Conservation (phyloP, 2,329 filamentous ascomycete species). For the Aureobasidium sp. region DNA sequence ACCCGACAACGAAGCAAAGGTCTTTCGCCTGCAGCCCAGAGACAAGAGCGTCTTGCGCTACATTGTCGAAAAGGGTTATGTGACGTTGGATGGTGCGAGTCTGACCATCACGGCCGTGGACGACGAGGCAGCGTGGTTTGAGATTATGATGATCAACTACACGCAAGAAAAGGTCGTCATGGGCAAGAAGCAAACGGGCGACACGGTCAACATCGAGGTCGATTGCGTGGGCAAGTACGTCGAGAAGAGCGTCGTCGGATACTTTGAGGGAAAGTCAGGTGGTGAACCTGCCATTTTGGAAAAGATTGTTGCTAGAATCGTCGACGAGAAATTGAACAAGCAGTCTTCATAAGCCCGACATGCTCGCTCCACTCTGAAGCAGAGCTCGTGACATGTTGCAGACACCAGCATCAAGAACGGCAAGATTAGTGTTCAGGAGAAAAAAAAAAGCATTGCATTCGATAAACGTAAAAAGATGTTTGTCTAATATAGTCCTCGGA, state of each 20-base stretch:
- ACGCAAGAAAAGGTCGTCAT: slow-evolving; percentile 89
- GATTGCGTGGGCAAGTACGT: slow-evolving; percentile 83
- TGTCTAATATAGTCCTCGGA: slow-evolving; percentile 13
- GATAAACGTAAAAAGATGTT: background rate
- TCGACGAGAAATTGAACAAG: slow-evolving; percentile 59
- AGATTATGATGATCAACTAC: slow-evolving; percentile 97
- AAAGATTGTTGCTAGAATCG: slow-evolving; percentile 56
- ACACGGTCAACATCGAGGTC: slow-evolving; percentile 86
- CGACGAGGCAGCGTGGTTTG: slow-evolving; percentile 76
- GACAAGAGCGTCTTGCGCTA: slow-evolving; percentile 68
- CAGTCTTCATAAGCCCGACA: background rate
- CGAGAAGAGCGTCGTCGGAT: slow-evolving; percentile 80
- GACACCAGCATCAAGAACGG: background rate
- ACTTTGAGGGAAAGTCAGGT: slow-evolving; percentile 55
- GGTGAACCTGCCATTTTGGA: slow-evolving; percentile 45
- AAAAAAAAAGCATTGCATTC: background rate
- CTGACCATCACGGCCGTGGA: slow-evolving; percentile 84
- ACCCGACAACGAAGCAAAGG: slow-evolving; percentile 83
- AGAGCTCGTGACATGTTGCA: too few species aligned
- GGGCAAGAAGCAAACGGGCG: slow-evolving; percentile 68
- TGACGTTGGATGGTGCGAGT: slow-evolving; percentile 89
- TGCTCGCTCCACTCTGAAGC: too few species aligned
- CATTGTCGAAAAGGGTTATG: slow-evolving; percentile 92
- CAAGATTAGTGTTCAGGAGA: background rate
- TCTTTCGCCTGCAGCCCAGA: slow-evolving; percentile 71